Evolutionary conservation across 2,329 filamentous ascomycete genomes (phyloP).

Genomic region (Aspergillus unguis): DNA sequence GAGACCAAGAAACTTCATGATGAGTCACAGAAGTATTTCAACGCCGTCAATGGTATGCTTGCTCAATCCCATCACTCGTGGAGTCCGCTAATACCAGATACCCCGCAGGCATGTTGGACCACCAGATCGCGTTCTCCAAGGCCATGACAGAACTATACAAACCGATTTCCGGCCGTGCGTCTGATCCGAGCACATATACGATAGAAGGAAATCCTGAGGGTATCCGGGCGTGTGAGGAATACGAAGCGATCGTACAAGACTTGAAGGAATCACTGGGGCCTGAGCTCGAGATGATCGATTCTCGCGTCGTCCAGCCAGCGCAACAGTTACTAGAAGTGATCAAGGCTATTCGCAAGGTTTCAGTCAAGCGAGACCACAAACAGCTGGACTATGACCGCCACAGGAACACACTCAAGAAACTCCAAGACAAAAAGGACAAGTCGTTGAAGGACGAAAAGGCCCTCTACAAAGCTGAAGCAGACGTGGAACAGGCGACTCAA

Average conservation of each 20-base stretch:
- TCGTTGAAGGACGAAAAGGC: conserved; percentile 95
- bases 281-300: conserved; percentile 97
- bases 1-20: conserved; percentile 97
- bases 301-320: conserved; percentile 82
- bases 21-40: conserved; percentile 95
- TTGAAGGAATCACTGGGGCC: conserved; percentile 83
- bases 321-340: conserved; percentile 92
- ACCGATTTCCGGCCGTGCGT: conserved; percentile 92
- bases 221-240: conserved; percentile 93
- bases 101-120: conserved; percentile 73
- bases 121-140: conserved; percentile 98
- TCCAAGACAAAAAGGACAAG: conserved; percentile 97
- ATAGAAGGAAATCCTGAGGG: conserved; percentile 87
- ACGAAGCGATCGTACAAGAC: conserved; percentile 85
- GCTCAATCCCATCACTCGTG: neutral
- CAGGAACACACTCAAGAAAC: conserved; percentile 77
- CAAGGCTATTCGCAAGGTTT: conserved; percentile 88
- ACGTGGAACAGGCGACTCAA: conserved; percentile 85
- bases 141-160: conserved; percentile 97
- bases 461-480: conserved; percentile 89
- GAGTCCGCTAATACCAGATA: too few species aligned
- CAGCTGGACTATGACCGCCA: conserved; percentile 94
- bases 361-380: conserved; percentile 91
- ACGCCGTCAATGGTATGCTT: conserved; percentile 77
- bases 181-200: conserved; percentile 80